A percentile compares a stretch with the other conserved stretches of the same genome.
Conservation (phyloP, 2,329 filamentous ascomycete species). For the Aspergillus ochraceus region DNA sequence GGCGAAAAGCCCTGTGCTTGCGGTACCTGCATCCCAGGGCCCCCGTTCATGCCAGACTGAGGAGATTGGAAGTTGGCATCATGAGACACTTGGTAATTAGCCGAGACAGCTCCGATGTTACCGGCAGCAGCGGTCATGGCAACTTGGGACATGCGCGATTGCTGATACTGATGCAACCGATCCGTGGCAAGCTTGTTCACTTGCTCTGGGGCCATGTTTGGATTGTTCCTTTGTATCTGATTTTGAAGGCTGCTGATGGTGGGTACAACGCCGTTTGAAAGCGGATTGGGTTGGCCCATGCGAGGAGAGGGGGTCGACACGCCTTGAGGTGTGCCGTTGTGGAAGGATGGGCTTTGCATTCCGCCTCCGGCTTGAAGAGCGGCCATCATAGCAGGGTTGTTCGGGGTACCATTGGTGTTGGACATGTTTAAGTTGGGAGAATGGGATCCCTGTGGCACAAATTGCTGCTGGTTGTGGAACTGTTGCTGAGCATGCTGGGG, state of each 20-base stretch:
- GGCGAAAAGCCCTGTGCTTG: slow-evolving; percentile 54
- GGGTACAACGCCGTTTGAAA: slow-evolving; percentile 56
- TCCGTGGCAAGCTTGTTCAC: slow-evolving; percentile 55
- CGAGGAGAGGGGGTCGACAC: slow-evolving; percentile 49
- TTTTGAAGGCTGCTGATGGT: slow-evolving; percentile 55
- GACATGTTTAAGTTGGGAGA: slow-evolving; percentile 49
- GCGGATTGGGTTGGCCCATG: slow-evolving; percentile 49
- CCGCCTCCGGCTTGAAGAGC: slow-evolving; percentile 45
- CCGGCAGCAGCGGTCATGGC: slow-evolving; percentile 54
- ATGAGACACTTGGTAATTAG: slow-evolving; percentile 42
- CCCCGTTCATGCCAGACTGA: slow-evolving; percentile 36
- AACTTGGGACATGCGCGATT: slow-evolving; percentile 51
- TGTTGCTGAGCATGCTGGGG: slow-evolving; percentile 31
- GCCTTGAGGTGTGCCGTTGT: slow-evolving; percentile 38
- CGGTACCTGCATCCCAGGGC: slow-evolving; percentile 43
- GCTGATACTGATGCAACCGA: slow-evolving; percentile 49
- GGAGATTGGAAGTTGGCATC: slow-evolving; percentile 39
- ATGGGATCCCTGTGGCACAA: slow-evolving; percentile 41
- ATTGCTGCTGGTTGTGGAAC: slow-evolving; percentile 42
- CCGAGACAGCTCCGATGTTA: slow-evolving; percentile 42
- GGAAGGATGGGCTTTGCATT: slow-evolving; percentile 47
- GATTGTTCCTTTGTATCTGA: slow-evolving; percentile 53
- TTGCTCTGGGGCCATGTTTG: slow-evolving; percentile 55
- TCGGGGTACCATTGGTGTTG: slow-evolving; percentile 40
- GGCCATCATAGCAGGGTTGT: slow-evolving; percentile 46